Conservation (phyloP, 2,329 filamentous ascomycete species). For the Myriangium duriaei region DNA sequence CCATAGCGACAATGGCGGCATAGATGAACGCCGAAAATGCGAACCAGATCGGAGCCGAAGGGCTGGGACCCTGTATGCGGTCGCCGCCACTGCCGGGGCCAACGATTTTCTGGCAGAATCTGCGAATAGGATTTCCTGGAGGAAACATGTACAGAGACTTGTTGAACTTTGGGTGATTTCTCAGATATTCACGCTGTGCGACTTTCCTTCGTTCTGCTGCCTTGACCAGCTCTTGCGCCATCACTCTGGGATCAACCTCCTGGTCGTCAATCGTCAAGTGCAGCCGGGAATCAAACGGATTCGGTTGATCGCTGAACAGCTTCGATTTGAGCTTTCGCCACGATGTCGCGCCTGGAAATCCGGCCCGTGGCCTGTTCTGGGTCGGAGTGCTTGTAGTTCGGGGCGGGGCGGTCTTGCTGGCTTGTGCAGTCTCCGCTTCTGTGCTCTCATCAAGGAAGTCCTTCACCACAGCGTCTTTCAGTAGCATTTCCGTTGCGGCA, state of each 20-base stretch:
- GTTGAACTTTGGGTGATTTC: conserved; percentile 81
- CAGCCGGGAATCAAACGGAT: conserved; percentile 86
- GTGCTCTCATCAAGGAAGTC: conserved; percentile 73
- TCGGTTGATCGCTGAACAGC: conserved; percentile 52
- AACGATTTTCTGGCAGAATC: conserved; percentile 76
- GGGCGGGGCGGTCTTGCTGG: conserved; percentile 1
- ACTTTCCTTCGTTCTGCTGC: conserved; percentile 72
- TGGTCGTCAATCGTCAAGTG: conserved; percentile 60
- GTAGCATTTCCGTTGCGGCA: conserved; percentile 85
- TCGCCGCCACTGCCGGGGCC: conserved; percentile 79
- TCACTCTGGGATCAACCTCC: conserved; percentile 67
- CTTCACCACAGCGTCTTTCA: conserved; percentile 88
- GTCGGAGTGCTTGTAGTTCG: neutral
- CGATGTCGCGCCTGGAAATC: conserved; percentile 11
- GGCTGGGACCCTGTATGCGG: conserved; percentile 78
- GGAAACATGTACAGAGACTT: conserved; percentile 79
- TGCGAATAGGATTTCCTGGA: conserved; percentile 64
- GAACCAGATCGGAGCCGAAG: conserved; percentile 85
- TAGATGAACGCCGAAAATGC: conserved; percentile 89
- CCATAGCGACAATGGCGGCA: conserved; percentile 89
- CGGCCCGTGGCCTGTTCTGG: conserved; percentile 1
- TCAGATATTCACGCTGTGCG: conserved; percentile 82
- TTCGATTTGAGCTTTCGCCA: conserved; percentile 18
- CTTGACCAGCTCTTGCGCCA: conserved; percentile 82
- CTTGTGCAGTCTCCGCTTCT: conserved; percentile 27